A percentile compares a stretch with the other conserved stretches of the same genome.
Conservation (phyloP, 2,329 filamentous ascomycete species). For the Sporothrix inflata region DNA sequence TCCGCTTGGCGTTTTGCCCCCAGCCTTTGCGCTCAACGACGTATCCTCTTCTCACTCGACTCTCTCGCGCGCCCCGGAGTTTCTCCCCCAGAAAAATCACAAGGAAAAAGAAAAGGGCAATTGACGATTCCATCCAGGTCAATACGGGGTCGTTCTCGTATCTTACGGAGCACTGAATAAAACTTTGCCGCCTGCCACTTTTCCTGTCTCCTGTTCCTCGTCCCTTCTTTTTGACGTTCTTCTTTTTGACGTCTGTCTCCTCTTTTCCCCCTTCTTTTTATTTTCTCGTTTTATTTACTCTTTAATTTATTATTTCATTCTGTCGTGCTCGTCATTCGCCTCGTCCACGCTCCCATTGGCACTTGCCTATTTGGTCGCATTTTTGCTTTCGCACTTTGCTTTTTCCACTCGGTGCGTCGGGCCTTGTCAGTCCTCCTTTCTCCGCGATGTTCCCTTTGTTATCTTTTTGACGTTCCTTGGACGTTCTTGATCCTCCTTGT, state of each 20-base stretch:
- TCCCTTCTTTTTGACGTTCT: constrained; percentile 10
- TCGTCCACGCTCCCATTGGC: background rate
- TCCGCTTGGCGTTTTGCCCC: constrained; percentile 24
- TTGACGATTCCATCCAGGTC: background rate
- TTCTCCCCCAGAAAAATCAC: background rate
- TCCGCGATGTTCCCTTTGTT: background rate
- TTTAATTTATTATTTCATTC: background rate
- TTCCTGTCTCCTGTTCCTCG: background rate
- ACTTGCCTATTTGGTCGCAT: constrained; percentile 16
- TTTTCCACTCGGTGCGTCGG: constrained; percentile 7
- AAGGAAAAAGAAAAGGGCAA: background rate
- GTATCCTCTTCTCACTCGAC: too few relatives aligned
- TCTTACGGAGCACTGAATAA: background rate
- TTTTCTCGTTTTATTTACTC: background rate
- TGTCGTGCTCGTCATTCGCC: background rate
- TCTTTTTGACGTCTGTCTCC: background rate
- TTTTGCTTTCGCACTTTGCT: background rate
- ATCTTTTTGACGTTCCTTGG: background rate
- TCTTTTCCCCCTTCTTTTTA: background rate
- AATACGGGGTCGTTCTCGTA: background rate
- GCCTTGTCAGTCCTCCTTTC: background rate
- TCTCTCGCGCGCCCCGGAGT: background rate
- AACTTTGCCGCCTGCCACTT: background rate
- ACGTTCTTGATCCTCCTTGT: too few relatives aligned
- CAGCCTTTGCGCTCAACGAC: too few relatives aligned